Conservation (phyloP, 2,329 filamentous ascomycete species). For the Blumeriella jaapii region DNA sequence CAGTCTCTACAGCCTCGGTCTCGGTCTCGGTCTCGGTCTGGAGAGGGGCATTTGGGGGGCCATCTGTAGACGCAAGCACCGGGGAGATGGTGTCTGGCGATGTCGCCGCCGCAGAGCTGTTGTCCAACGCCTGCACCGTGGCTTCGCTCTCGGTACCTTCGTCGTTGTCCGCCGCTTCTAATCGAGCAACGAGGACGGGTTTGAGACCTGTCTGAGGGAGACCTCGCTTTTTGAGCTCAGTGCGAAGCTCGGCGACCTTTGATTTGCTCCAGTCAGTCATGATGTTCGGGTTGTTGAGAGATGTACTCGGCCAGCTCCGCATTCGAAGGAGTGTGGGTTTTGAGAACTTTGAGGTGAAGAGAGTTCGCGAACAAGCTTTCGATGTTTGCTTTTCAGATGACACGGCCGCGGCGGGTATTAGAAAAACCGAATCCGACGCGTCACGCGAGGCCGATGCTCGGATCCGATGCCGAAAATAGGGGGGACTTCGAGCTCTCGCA, state of each 20-base stretch:
- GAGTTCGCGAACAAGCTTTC: too few relatives aligned
- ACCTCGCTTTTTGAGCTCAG: conserved; percentile 62
- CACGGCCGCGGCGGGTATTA: too few relatives aligned
- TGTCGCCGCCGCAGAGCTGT: conserved; percentile 13
- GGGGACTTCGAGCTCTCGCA: too few relatives aligned
- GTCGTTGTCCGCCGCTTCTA: conserved; percentile 26
- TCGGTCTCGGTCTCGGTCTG: background rate
- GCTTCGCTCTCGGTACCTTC: conserved; percentile 26
- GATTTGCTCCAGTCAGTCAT: conserved; percentile 46
- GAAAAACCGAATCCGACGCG: too few relatives aligned
- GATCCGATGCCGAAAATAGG: too few relatives aligned
- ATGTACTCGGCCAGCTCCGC: too few relatives aligned
- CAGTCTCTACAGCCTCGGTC: background rate
- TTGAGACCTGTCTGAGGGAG: conserved; percentile 60
- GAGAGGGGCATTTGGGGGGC: conserved; percentile 7
- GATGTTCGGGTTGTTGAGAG: too few relatives aligned
- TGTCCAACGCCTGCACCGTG: conserved; percentile 20
- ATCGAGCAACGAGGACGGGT: conserved; percentile 55
- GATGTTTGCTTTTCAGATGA: too few relatives aligned
- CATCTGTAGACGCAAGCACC: conserved; percentile 9
- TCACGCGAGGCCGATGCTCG: too few relatives aligned
- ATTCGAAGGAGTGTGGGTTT: too few relatives aligned
- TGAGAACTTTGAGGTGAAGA: too few relatives aligned
- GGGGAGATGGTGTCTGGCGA: conserved; percentile 20
- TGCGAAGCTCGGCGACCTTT: conserved; percentile 66